Conservation (phyloP, 2,329 filamentous ascomycete genomes). For the Ophioceras dolichostomum region DNA sequence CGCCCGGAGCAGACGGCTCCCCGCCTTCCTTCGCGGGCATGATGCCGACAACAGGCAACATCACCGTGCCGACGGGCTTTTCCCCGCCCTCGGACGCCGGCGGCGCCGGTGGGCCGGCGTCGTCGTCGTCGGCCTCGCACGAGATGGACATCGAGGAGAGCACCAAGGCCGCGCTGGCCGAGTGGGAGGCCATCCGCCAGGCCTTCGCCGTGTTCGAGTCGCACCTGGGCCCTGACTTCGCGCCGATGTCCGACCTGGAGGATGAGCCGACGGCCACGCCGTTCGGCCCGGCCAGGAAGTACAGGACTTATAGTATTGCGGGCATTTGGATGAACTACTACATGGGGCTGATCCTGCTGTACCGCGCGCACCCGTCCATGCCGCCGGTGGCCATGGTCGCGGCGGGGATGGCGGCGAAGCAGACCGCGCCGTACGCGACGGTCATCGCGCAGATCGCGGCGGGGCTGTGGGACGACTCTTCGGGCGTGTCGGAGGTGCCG, state of each 20-base stretch:
- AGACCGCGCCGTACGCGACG: conserved; percentile 60
- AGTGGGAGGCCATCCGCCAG: conserved; percentile 66
- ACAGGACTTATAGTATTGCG: conserved; percentile 77
- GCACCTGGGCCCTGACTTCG: conserved; percentile 62
- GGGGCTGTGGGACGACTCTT: conserved; percentile 49
- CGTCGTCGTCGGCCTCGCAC: too few relatives aligned
- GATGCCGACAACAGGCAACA: conserved; percentile 36
- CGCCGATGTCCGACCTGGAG: conserved; percentile 59
- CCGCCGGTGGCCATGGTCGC: conserved; percentile 83
- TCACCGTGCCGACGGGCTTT: conserved; percentile 41
- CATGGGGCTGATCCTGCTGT: conserved; percentile 71
- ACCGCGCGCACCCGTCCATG: conserved; percentile 78
- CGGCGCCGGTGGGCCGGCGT: too few relatives aligned
- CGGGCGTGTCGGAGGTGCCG: conserved; percentile 47
- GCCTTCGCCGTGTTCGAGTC: conserved; percentile 57
- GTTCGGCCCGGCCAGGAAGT: conserved; percentile 72
- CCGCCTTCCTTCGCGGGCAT: conserved; percentile 41
- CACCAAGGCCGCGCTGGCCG: conserved; percentile 56
- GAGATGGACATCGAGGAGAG: conserved; percentile 49
- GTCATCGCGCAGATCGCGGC: conserved; percentile 71
- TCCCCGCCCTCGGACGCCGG: conserved; percentile 30
- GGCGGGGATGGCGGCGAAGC: conserved; percentile 60
- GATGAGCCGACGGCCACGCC: conserved; percentile 52
- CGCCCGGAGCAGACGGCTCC: conserved; percentile 15
- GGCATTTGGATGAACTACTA: conserved; percentile 82